A percentile compares a stretch with the other conserved stretches of the same genome.
Evolutionary conservation across 1,284 basidiomycete genomes (phyloP).

Genomic region (Cryptococcus floricola): DNA sequence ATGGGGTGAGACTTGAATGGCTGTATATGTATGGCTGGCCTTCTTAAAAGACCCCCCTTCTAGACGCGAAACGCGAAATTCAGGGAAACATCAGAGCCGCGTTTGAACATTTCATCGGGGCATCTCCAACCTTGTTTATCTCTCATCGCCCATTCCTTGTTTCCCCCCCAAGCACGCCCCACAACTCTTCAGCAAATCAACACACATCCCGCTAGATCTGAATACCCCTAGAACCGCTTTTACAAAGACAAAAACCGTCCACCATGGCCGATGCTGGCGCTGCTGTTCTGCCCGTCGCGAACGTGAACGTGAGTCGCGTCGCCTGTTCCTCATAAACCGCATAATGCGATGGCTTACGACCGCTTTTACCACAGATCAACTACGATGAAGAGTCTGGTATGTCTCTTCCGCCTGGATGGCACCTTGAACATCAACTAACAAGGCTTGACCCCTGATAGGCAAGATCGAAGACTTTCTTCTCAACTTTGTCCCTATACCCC

Average conservation of each 20-base stretch:
- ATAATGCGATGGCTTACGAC: neutral
- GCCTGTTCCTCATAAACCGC: neutral
- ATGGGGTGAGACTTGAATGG: too few relatives aligned
- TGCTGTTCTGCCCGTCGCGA: constrained; percentile 44
- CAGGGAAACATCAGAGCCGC: too few relatives aligned
- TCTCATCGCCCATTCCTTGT: neutral
- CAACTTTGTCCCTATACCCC: constrained; percentile 32
- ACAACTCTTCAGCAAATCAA: neutral
- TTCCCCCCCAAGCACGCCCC: neutral
- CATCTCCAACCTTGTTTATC: neutral
- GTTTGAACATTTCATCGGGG: too few relatives aligned
- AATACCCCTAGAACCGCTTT: neutral
- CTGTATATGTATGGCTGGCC: too few relatives aligned
- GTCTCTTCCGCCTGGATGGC: constrained; percentile 3
- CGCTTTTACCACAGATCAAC: constrained; percentile 30
- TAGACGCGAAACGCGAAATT: too few relatives aligned
- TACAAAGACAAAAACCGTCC: neutral
- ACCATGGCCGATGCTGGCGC: constrained; percentile 19
- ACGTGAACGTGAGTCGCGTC: constrained; percentile 36
- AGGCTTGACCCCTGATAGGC: constrained; percentile 13
- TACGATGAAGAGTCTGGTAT: constrained; percentile 42
- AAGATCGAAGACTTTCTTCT: constrained; percentile 45
- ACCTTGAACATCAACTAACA: neutral
- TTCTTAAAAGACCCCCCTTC: too few relatives aligned
- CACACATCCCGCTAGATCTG: neutral